Percentiles rank a stretch among this genome's conserved stretches.
These are phyloP conservation scores for Saccharum officinarum DNA, from an alignment of 176 grass and related monocot genomes.

Conservation along the genomic window DNA sequence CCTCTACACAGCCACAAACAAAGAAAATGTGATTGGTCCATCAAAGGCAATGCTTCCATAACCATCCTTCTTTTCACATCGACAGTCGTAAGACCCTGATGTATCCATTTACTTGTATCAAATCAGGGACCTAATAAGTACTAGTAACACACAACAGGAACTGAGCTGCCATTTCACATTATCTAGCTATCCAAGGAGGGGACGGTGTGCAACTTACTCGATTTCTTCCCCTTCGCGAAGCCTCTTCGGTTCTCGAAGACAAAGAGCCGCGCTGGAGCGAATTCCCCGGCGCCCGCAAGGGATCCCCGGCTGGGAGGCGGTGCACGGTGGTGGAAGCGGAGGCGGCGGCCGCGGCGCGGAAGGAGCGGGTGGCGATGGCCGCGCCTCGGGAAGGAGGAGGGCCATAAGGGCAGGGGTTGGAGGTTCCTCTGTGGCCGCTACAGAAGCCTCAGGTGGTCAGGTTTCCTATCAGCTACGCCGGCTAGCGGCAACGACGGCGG, in stretches of 20 bases:
- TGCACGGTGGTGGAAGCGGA: slow-evolving; percentile 33
- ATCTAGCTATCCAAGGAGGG: not conserved
- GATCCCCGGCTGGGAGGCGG: slow-evolving; percentile 40
- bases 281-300: slow-evolving; percentile 9
- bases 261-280: slow-evolving; percentile 23
- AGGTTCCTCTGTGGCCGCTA: not conserved
- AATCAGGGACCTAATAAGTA: not conserved
- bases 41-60: not conserved
- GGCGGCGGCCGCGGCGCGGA: slow-evolving; percentile 32
- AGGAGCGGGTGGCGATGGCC: slow-evolving; percentile 35
- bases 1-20: slow-evolving; percentile 52
- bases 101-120: not conserved
- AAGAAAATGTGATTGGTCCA: slow-evolving; percentile 12
- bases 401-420: slow-evolving; percentile 14
- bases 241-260: slow-evolving; percentile 42
- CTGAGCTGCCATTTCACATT: not conserved
- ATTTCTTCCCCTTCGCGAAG: slow-evolving; percentile 86
- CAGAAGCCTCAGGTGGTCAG: slow-evolving; percentile 7
- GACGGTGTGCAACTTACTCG: slow-evolving; percentile 41
- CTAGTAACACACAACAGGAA: not conserved
- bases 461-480: slow-evolving; percentile 23
- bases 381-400: slow-evolving; percentile 41
- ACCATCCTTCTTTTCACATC: not conserved
- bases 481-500: slow-evolving; percentile 34
- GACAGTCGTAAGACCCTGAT: not conserved